Conservation (phyloP, 1,284 basidiomycete species). For the Ustilago tritici region DNA sequence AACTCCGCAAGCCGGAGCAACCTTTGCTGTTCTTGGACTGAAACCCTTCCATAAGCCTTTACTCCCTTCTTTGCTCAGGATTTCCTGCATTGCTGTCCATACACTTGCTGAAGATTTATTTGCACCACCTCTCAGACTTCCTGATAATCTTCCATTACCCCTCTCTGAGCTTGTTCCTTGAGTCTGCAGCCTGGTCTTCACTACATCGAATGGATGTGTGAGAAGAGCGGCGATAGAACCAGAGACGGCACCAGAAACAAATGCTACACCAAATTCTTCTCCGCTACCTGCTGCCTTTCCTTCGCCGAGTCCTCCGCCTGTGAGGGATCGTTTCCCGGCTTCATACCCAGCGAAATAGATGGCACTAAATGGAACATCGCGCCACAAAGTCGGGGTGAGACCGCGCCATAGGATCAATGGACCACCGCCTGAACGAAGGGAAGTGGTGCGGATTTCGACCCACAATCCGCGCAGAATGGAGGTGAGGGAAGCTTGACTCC, state of each 20-base stretch:
- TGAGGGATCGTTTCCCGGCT: slow-evolving; percentile 65
- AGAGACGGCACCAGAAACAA: slow-evolving; percentile 79
- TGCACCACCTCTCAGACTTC: not conserved
- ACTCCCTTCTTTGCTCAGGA: slow-evolving; percentile 82
- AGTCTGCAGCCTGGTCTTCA: slow-evolving; percentile 89
- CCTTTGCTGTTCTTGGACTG: slow-evolving; percentile 89
- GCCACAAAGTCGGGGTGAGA: slow-evolving; percentile 89
- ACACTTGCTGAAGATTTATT: slow-evolving; percentile 7
- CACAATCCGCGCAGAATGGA: slow-evolving; percentile 55
- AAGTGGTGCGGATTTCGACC: slow-evolving; percentile 51
- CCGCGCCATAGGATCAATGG: slow-evolving; percentile 85
- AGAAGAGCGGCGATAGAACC: slow-evolving; percentile 80
- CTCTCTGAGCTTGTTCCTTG: slow-evolving; percentile 11
- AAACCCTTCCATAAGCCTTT: slow-evolving; percentile 86
- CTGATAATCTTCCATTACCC: slow-evolving; percentile 2
- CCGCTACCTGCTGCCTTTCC: slow-evolving; percentile 58
- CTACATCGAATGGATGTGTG: slow-evolving; percentile 94
- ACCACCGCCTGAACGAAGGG: slow-evolving; percentile 71
- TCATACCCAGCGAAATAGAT: slow-evolving; percentile 80
- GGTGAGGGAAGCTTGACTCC: slow-evolving; percentile 33
- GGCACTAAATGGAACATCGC: slow-evolving; percentile 96
- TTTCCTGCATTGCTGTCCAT: slow-evolving; percentile 74
- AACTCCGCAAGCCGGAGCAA: slow-evolving; percentile 97
- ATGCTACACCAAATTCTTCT: slow-evolving; percentile 80
- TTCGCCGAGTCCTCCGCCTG: slow-evolving; percentile 70